Percentiles rank a stretch among this genome's conserved stretches.
phyloP scores from a whole-genome alignment of 768 basidiomycete species.

The Psilocybe subaeruginosa region DNA sequence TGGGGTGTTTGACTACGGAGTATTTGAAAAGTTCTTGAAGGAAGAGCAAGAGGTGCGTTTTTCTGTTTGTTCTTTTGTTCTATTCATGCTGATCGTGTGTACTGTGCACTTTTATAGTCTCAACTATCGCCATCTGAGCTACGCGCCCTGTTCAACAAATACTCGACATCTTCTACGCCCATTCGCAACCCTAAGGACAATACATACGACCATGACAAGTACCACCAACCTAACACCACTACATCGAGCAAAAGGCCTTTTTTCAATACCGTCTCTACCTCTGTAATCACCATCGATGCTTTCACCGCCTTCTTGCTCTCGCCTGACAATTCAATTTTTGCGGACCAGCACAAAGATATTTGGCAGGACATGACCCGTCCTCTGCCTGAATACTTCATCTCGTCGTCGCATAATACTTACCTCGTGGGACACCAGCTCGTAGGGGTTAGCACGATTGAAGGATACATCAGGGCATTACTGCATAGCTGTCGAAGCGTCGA shows the following conservation, averaged over 20 bases:
- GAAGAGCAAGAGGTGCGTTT: slow-evolving; percentile 44
- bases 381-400: slow-evolving; percentile 86
- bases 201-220: neutral
- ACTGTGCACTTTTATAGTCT: slow-evolving; percentile 31
- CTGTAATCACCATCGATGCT: slow-evolving; percentile 54
- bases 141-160: slow-evolving; percentile 40
- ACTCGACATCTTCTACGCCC: slow-evolving; percentile 21
- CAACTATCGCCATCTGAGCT: slow-evolving; percentile 38
- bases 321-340: slow-evolving; percentile 67
- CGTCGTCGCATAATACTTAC: slow-evolving; percentile 94
- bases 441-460: slow-evolving; percentile 85
- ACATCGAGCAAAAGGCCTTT: too few species aligned
- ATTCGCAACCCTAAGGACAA: slow-evolving; percentile 27
- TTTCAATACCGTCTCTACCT: slow-evolving; percentile 14
- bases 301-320: slow-evolving; percentile 86
- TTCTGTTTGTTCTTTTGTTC: neutral
- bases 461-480: slow-evolving; percentile 88
- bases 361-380: slow-evolving; percentile 90
- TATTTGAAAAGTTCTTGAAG: slow-evolving; percentile 50
- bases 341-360: slow-evolving; percentile 45
- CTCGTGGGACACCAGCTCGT: slow-evolving; percentile 85
- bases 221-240: too few species aligned
- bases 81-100: neutral
- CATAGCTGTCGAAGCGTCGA: slow-evolving; percentile 92
- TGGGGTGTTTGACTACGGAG: slow-evolving; percentile 40